These are phyloP conservation scores for Carex kokanica DNA, from an alignment of 176 grass and related monocot genomes.

Conservation along the genomic window DNA sequence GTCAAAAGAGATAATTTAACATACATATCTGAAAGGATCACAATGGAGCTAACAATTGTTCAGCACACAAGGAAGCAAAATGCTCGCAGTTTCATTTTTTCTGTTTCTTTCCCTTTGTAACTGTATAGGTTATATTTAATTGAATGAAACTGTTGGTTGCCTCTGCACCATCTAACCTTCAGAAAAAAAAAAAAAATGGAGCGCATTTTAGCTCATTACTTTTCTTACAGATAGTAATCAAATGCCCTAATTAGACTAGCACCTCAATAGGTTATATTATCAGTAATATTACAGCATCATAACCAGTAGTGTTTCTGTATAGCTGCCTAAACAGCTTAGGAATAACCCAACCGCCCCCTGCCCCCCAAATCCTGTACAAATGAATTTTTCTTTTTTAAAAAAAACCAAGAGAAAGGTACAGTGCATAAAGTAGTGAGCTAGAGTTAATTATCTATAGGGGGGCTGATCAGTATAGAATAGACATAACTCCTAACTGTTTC, in stretches of 20 bases:
- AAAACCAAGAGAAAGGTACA: not conserved
- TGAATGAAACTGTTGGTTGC: not conserved
- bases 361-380: not conserved
- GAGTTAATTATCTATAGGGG: not conserved
- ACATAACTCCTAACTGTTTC: not conserved
- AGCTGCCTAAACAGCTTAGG: not conserved
- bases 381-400: not conserved
- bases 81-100: not conserved
- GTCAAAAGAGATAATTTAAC: not conserved
- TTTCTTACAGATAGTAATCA: too few relatives aligned
- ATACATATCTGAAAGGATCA: not conserved
- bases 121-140: not conserved
- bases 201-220: too few relatives aligned
- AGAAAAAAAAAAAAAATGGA: too few relatives aligned
- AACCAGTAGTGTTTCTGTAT: not conserved
- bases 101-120: not conserved
- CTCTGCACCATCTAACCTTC: not conserved
- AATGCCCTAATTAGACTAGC: not conserved
- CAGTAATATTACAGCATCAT: not conserved
- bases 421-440: not conserved
- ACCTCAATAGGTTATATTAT: not conserved
- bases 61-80: not conserved
- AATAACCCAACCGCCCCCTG: not conserved
- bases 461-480: not conserved
- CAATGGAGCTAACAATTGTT: not conserved